Evolutionary conservation across 805 yeast genomes (phyloP), one percentile per base, ranked within the genome.

Genomic region (Barnettozyma vustinii): DNA sequence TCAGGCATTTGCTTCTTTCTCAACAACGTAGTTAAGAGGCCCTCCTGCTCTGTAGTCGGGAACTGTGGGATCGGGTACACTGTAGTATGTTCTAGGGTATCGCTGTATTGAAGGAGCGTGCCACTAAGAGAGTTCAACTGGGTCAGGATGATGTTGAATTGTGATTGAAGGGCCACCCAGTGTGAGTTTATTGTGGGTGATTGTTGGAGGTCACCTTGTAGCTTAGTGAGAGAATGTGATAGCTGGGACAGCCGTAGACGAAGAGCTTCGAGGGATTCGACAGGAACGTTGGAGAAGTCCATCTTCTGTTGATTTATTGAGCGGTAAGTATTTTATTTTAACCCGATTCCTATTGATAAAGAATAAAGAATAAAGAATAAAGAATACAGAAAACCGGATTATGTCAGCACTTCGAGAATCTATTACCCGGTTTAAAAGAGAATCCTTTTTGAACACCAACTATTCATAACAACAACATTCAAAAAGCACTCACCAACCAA

Each of bases 1-100:
- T 91, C 97, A 0, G 99, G 98, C 10, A 87, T 70, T 44, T 84
- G 84, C 62, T 91, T 92, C 63, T 91, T 94, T 50, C 98, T 76
- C 51, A 94, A 66, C 51, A 94, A 70, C 0, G 97, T 90, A 0
- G 96, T 86, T 45, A 91, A 68, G 33, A 94, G 72, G 2, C 89
- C 87, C 58, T 87, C 91, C 54, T 87, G 91, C 40, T 87, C 85
- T 1, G 88, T 78, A 0, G 95, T 80, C 9, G 97, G 97, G 62
- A 92, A 94, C 19, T 77, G 76, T 0, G 91, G 84, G 47, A 87
- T 70, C 1, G 99, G 99, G 60, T 80, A 92, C 1, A 83, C 91
- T 45, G 87, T 89, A 0, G 96, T 82, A 5, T 78, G 67, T 41
- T 76, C 75, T 23, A 94, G 69, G 0, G 76, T 65, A 3, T 77